phyloP scores from a whole-genome alignment of 352 stramenopile species.

The Thalassiosira livingstoniorum region DNA sequence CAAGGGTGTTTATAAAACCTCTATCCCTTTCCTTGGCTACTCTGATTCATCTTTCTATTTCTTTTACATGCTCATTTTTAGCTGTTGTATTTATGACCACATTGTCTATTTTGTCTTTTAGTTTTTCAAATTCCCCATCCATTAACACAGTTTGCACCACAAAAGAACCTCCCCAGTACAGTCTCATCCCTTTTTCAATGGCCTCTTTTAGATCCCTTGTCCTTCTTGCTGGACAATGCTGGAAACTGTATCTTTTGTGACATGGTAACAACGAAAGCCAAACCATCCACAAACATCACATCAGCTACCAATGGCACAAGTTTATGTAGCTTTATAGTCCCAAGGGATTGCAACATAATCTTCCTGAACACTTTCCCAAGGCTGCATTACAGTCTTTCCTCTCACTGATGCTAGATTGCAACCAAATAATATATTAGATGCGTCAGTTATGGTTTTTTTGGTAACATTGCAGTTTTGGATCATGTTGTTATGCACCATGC shows the following conservation, averaged over 20 bases:
- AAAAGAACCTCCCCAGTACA: constrained; percentile 40
- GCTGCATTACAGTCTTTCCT: too few relatives aligned
- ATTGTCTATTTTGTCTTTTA: constrained; percentile 6
- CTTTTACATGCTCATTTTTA: constrained; percentile 53
- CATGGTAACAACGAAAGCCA: constrained; percentile 10
- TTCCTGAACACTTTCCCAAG: too few relatives aligned
- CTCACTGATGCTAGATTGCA: too few relatives aligned
- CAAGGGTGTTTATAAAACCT: constrained; percentile 19
- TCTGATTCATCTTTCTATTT: constrained; percentile 15
- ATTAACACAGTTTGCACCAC: constrained; percentile 25
- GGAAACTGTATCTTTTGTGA: constrained; percentile 22
- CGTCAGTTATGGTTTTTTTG: too few relatives aligned
- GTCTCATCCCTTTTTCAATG: constrained; percentile 19
- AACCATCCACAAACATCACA: too few relatives aligned
- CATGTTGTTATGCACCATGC: too few relatives aligned
- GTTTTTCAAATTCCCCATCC: constrained; percentile 57
- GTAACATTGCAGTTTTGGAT: too few relatives aligned
- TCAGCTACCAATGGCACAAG: too few relatives aligned
- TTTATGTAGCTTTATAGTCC: too few relatives aligned
- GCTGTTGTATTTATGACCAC: constrained; percentile 36
- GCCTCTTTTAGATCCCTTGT: constrained; percentile 2
- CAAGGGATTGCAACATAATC: too few relatives aligned
- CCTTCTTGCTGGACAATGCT: constrained; percentile 4
- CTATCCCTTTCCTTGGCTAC: constrained; percentile 12
- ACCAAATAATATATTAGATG: too few relatives aligned